Percentiles rank a stretch among this genome's conserved stretches.
Evolutionary conservation across 208 protist species (phyloP).

Genomic region (Trypanosoma congolense): DNA sequence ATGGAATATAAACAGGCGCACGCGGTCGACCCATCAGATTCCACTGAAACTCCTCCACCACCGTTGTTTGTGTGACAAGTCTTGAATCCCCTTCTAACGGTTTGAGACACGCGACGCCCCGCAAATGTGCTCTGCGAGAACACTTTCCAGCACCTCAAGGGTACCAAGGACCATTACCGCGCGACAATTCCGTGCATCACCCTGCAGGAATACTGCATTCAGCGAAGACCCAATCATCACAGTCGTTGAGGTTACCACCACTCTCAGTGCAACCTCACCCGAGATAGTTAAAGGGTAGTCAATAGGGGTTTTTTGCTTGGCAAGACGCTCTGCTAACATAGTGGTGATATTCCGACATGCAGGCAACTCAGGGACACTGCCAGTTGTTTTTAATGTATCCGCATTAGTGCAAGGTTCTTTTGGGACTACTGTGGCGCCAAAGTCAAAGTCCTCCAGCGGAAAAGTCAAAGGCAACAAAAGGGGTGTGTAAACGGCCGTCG

Average conservation of each 20-base stretch:
- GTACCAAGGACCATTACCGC: constrained; percentile 20
- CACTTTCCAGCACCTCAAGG: constrained; percentile 35
- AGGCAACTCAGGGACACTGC: too few relatives aligned
- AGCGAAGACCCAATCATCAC: constrained; percentile 35
- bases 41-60: constrained; percentile 22
- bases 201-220: constrained; percentile 26
- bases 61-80: constrained; percentile 18
- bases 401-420: too few relatives aligned
- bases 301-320: constrained; percentile 24
- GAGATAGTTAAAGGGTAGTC: constrained; percentile 25
- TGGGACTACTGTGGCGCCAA: constrained; percentile 27
- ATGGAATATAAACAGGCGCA: constrained; percentile 20
- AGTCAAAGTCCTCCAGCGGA: constrained; percentile 26
- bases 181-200: not conserved
- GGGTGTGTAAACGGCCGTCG: constrained; percentile 9
- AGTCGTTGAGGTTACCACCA: constrained; percentile 30
- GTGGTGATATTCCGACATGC: too few relatives aligned
- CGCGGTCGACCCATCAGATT: constrained; percentile 17
- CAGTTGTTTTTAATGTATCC: too few relatives aligned
- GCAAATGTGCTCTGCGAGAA: constrained; percentile 6
- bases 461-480: constrained; percentile 27
- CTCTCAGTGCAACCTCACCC: constrained; percentile 20
- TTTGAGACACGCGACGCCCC: constrained; percentile 4
- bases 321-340: constrained; percentile 8
- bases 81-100: constrained; percentile 12